A percentile compares a stretch with the other conserved stretches of the same genome.
Conservation (phyloP, 2,329 filamentous ascomycete genomes). For the Didymella sp. region DNA sequence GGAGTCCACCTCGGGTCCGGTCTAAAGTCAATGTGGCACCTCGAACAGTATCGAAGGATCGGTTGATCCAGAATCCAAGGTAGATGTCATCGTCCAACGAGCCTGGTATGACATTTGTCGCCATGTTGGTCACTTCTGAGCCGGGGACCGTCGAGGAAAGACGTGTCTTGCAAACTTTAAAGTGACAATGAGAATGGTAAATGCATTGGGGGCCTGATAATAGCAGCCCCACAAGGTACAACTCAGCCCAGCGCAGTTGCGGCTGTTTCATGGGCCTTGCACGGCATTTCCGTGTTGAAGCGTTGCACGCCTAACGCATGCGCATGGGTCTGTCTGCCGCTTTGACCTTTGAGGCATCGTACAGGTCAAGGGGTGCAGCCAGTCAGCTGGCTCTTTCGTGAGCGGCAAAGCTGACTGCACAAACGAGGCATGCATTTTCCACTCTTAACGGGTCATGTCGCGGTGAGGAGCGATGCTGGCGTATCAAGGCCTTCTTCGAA, state of each 20-base stretch:
- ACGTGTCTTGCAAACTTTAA: no score
- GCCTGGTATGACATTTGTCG: not conserved
- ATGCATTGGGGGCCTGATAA: not conserved
- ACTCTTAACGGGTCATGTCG: not conserved
- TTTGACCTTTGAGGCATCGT: not conserved
- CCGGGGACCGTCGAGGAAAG: no score
- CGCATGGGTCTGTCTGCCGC: not conserved
- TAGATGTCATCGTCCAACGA: slow-evolving; percentile 9
- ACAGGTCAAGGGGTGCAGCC: not conserved
- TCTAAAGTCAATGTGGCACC: slow-evolving; percentile 30
- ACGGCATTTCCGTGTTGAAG: not conserved
- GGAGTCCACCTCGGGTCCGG: slow-evolving; percentile 19
- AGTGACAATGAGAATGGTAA: no score
- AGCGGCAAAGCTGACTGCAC: not conserved
- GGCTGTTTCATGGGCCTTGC: not conserved
- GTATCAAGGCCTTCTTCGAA: not conserved
- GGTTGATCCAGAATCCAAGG: slow-evolving; percentile 32
- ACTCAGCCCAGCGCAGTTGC: not conserved
- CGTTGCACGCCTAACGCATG: not conserved
- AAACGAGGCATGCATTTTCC: not conserved
- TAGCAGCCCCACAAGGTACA: slow-evolving; percentile 3
- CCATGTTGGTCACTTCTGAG: not conserved
- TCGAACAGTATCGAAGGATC: slow-evolving; percentile 5
- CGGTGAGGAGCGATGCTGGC: not conserved
- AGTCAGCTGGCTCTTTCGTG: not conserved